Conservation (phyloP, 1,284 basidiomycete genomes). For the Thelephora terrestris region DNA sequence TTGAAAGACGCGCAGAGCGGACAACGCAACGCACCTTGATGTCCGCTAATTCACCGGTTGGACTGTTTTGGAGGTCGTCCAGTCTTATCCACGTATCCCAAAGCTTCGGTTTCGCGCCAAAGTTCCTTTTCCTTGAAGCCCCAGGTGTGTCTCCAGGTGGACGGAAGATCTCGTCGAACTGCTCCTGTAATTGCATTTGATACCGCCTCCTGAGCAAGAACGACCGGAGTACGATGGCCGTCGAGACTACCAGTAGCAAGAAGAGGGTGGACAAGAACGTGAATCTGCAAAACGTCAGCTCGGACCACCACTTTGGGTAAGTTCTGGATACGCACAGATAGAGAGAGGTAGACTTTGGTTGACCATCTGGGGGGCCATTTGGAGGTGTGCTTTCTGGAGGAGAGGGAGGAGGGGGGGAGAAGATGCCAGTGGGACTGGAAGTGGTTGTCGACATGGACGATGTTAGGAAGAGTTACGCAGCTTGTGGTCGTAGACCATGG, state of each 20-base stretch:
- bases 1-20: neutral
- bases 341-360: slow-evolving; percentile 20
- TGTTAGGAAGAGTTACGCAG: too few species aligned
- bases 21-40: slow-evolving; percentile 33
- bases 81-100: slow-evolving; percentile 36
- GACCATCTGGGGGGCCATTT: neutral
- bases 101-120: slow-evolving; percentile 43
- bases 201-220: slow-evolving; percentile 51
- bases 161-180: slow-evolving; percentile 33
- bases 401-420: neutral
- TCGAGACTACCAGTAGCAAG: slow-evolving; percentile 53
- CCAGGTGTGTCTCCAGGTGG: slow-evolving; percentile 22
- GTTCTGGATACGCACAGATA: slow-evolving; percentile 24
- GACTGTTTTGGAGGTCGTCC: slow-evolving; percentile 17
- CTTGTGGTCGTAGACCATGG: too few species aligned
- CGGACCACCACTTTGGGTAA: neutral
- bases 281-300: slow-evolving; percentile 31
- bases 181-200: slow-evolving; percentile 39
- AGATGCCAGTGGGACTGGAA: neutral
- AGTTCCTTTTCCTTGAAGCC: slow-evolving; percentile 30
- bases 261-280: slow-evolving; percentile 64
- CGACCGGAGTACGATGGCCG: slow-evolving; percentile 51
- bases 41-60: slow-evolving; percentile 29
- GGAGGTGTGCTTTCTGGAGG: slow-evolving; percentile 4
- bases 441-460: neutral